Evolutionary conservation across 345 rosid species (phyloP), one percentile per base, ranked within the genome.

Genomic region (Crucihimalaya himalaica): DNA sequence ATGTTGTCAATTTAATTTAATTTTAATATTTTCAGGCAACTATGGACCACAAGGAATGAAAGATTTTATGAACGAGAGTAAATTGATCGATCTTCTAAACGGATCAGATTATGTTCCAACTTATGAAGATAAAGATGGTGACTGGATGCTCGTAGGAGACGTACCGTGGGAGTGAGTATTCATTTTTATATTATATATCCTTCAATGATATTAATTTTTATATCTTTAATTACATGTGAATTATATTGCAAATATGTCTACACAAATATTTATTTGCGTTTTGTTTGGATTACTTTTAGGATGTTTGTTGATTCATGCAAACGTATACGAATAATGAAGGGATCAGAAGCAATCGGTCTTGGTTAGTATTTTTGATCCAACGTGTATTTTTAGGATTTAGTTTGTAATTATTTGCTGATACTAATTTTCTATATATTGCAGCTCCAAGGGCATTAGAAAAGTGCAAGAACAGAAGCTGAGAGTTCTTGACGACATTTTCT

Each of bases 101-200:
- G 88, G 92, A 37, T 87, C 97, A 47, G 95, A 91, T 19, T 91
- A 86, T 71, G 95, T 91, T 39, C 95, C 97, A 6, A 81, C 89
- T 39, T 91, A 87, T 58, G 91, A 91, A 79, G 97, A 91, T 79
- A 91, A 86, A 81, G 97, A 91, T 77, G 92, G 95, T 13, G 97
- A 91, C 63, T 91, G 97, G 95, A 91, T 91, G 97, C 92, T 91
- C 14, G 91, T 91, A 4, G 97, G 95, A 15, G 97, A 91, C 82
- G 97, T 88, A n/a, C 97, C 97, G 2, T 91, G 97, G 97, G 84
- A 79, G 97, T 89, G 82, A 83, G 97, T 67, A 19, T 37, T 20
- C 12, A 8, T 43, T 39, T 43, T 39, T 39, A 8, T 5, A 39
- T 12, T 13, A 6, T 13, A 18, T 34, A 20, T 74, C 2, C 58